Base-by-base conservation (phyloP, 148 eudicot genomes). In the Dianthus caryophyllus region DNA sequence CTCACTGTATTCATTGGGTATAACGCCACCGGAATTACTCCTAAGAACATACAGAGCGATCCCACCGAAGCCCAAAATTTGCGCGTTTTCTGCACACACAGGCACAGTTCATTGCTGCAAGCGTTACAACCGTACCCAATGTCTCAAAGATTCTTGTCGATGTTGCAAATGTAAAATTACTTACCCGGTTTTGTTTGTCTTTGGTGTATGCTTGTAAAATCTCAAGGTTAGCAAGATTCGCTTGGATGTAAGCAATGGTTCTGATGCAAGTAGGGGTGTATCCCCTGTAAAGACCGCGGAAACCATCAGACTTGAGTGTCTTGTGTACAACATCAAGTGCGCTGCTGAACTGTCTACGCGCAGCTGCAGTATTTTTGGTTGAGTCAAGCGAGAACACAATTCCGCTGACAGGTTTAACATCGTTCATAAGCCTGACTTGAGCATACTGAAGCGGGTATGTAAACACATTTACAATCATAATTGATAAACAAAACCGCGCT, bases 201-300 rank as follows among this genome's bases (percentile, higher is more conserved):
- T 15, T 63, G 47, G n/a, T 16, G 39, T 1, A 10, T 51, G 2
- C 15, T 2, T 17, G 10, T 20, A 50, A 44, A 36, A 17, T 18
- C n/a, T 6, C 18, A 7, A 30, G 1, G 7, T 49, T 7, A 24
- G 4, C 21, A 16, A 1, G 0, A 48, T 12, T 17, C 9, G 56
- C 63, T 7, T n/a, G n/a, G n/a, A n/a, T n/a, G n/a, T n/a, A n/a
- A n/a, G n/a, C n/a, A n/a, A 59, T 5, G 8, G 9, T 0, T 39
- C 72, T 72, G 44, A 72, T 36, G 33, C 67, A 71, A 43, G 64
- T 15, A 10, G 49, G 9, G 29, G 47, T 46, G 21, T 9, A 61
- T 61, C 80, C 80, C 10, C 80, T 71, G 64, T 71, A 77, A 44
- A 77, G 31, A 46, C 80, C 76, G 49, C 17, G 16, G 58, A 70